phyloP scores from a whole-genome alignment of 1,139 yeast genomes.

The Arxiozyma slooffiae region DNA sequence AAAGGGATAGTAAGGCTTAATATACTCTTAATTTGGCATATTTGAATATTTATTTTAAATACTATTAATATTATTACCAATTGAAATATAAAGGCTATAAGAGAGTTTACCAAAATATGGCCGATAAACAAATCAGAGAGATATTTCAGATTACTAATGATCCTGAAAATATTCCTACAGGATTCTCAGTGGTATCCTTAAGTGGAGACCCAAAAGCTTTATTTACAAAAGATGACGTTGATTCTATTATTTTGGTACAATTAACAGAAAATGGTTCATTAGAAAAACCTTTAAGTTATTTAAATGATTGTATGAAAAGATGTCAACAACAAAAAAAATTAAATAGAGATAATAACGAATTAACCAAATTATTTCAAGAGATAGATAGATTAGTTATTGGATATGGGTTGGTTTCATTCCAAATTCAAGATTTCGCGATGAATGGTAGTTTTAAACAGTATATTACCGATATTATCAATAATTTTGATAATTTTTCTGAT shows the following conservation, averaged over 20 bases:
- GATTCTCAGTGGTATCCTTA: constrained; percentile 14
- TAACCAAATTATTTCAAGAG: constrained; percentile 38
- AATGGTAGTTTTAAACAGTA: constrained; percentile 22
- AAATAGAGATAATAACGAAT: constrained; percentile 13
- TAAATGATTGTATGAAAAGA: constrained; percentile 25
- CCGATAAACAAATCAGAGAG: constrained; percentile 19
- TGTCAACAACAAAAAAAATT: constrained; percentile 24
- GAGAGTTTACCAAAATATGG: constrained; percentile 9
- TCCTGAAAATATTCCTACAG: constrained; percentile 14
- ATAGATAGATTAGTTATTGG: constrained; percentile 48
- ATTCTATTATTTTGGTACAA: constrained; percentile 24
- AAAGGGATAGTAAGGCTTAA: not conserved
- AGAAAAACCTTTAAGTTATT: constrained; percentile 20
- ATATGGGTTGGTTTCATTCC: constrained; percentile 62
- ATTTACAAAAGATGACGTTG: constrained; percentile 18
- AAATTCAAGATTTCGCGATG: constrained; percentile 35
- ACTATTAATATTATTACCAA: not conserved
- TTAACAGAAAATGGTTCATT: constrained; percentile 26
- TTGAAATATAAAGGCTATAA: not conserved
- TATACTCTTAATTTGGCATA: no score
- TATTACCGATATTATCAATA: constrained; percentile 31
- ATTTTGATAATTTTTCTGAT: constrained; percentile 37
- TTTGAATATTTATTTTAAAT: not conserved
- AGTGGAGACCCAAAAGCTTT: constrained; percentile 9
- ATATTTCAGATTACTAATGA: constrained; percentile 21